phyloP scores from a whole-genome alignment of 257 asterid genomes.

The Primulina eburnea region DNA sequence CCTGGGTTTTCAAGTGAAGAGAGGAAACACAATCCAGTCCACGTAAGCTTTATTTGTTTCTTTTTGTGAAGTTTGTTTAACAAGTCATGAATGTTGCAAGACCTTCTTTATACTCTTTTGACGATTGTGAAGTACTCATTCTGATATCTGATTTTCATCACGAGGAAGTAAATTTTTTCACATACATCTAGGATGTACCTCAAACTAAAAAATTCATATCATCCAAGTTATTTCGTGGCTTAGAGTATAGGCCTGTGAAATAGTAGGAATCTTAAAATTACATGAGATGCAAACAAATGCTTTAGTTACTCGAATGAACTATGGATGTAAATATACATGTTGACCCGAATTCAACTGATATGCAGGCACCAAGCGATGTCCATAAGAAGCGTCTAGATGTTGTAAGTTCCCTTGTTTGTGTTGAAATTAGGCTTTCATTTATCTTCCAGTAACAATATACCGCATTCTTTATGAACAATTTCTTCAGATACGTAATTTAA shows the following conservation, averaged over 20 bases:
- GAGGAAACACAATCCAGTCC: constrained; percentile 43
- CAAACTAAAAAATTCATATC: constrained; percentile 6
- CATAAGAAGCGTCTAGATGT: constrained; percentile 85
- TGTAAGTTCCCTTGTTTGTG: constrained; percentile 43
- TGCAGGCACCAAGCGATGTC: constrained; percentile 68
- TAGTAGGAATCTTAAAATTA: constrained; percentile 4
- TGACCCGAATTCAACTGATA: constrained; percentile 31
- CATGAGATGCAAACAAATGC: constrained; percentile 6
- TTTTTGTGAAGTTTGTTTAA: constrained; percentile 3
- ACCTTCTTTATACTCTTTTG: not conserved
- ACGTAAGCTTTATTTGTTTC: constrained; percentile 47
- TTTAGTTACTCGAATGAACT: constrained; percentile 12
- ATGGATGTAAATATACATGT: not conserved
- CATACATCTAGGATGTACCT: constrained; percentile 1
- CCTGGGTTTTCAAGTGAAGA: constrained; percentile 91
- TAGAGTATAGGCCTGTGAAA: constrained; percentile 5
- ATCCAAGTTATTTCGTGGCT: constrained; percentile 7
- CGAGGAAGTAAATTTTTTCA: not conserved
- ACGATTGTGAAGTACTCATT: constrained; percentile 11
- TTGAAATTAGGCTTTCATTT: constrained; percentile 4
- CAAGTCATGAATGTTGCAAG: not conserved
- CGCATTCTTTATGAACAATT: constrained; percentile 19
- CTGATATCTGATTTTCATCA: constrained; percentile 3
- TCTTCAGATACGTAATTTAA: constrained; percentile 51
- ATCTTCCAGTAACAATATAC: constrained; percentile 2